Base-by-base conservation (phyloP, 2,329 filamentous ascomycete genomes). In the Botryotinia calthae region DNA sequence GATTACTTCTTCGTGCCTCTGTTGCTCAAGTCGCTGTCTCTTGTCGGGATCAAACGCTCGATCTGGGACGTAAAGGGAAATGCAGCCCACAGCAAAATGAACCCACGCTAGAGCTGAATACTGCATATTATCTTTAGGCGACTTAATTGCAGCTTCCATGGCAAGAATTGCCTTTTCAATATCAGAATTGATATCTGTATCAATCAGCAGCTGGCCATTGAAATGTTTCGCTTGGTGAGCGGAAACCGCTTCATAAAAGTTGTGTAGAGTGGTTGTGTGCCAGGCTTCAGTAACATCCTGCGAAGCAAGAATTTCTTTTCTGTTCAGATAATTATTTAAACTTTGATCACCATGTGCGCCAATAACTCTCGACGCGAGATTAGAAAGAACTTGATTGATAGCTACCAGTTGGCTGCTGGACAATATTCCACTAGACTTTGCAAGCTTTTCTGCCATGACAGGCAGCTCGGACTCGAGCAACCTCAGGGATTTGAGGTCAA, bases 1-100 rank as follows among this genome's bases (percentile, higher is more conserved):
- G 64, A 88, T 86, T 56, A 92, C 85, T 72, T 89, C 84, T 28
- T 84, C 80, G 79, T 91, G 86, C 34, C 88, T 83, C 71, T 86
- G 82, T 31, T 89, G 87, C 77, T 94, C 90, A 28, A 97, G 87
- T 69, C 87, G 84, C 8, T 88, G 87, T 69, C 87, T 85, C 73
- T 90, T 84, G 73, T 90, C 88, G 1, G 96, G 96, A 81, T 99
- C 96, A 78, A 95, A 96, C 5, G 92, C 87, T 76, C 91, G 90
- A 81, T 97, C 91, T 0, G 97, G 95, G 3, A 98, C 90, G 79
- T 95, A 98, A 3, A 98, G 85, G 75, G 88, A 88, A 65, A 98
- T 85, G 56, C 91, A 88, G 25, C 91, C 90, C 31, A 95, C 82
- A 2, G 93, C 91, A 74, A 97, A 90, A 68, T 91, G 86, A 42